A percentile compares a stretch with the other conserved stretches of the same genome.
phyloP scores from a whole-genome alignment of 768 basidiomycete species.

The Rhodotorula diobovata region DNA sequence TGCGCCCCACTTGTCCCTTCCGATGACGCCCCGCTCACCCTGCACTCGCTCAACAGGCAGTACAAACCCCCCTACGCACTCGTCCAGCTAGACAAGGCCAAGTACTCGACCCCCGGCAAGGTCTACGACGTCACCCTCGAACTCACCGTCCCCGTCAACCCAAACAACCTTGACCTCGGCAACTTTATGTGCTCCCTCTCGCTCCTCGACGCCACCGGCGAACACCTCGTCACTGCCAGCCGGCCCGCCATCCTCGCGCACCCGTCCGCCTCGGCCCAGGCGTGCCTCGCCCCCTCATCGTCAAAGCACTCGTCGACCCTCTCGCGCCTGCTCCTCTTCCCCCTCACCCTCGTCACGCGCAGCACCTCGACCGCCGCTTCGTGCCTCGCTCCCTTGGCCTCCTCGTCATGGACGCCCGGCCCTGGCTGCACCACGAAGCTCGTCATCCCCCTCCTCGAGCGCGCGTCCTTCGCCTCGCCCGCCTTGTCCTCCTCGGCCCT shows the following conservation, averaged over 20 bases:
- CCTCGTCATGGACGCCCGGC: neutral
- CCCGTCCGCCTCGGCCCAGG: neutral
- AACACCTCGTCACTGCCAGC: slow-evolving; percentile 1
- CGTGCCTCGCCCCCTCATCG: neutral
- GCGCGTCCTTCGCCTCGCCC: neutral
- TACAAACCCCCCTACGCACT: slow-evolving; percentile 11
- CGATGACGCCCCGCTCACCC: neutral
- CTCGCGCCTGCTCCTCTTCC: neutral
- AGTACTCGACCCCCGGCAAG: neutral
- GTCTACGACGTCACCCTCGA: slow-evolving; percentile 25
- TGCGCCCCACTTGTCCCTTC: neutral
- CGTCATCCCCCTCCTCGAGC: slow-evolving; percentile 9
- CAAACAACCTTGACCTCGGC: slow-evolving; percentile 27
- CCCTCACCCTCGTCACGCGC: neutral
- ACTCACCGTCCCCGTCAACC: slow-evolving; percentile 19
- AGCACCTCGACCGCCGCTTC: neutral
- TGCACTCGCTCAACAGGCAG: neutral
- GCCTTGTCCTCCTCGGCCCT: neutral
- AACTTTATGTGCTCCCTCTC: slow-evolving; percentile 24
- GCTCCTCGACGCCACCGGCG: neutral
- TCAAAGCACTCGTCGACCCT: neutral
- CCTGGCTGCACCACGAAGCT: slow-evolving; percentile 4
- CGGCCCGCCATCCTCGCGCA: slow-evolving; percentile 8
- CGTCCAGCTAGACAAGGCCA: neutral
- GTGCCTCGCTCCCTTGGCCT: neutral